Evolutionary conservation across 2,329 filamentous ascomycete genomes (phyloP).

Genomic region (Cladophialophora bantiana): DNA sequence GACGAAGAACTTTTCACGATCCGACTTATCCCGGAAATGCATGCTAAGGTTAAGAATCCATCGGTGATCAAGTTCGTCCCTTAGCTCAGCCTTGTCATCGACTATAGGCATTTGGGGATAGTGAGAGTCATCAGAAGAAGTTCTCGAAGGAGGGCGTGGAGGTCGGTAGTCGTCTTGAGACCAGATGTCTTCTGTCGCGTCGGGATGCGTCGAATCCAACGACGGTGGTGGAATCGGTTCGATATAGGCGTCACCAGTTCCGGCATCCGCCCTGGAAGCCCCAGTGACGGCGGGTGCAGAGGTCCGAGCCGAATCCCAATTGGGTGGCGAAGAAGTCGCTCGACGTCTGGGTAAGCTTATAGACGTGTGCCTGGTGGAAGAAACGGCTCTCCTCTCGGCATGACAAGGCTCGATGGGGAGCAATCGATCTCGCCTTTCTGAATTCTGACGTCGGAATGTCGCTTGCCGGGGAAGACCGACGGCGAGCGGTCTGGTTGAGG

Average conservation of each 20-base stretch:
- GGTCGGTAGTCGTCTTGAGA: slow-evolving; percentile 40
- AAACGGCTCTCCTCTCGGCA: slow-evolving; percentile 74
- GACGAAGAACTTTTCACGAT: slow-evolving; percentile 96
- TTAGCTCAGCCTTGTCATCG: slow-evolving; percentile 58
- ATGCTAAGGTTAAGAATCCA: slow-evolving; percentile 99
- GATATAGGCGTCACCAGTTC: slow-evolving; percentile 13
- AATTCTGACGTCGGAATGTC: slow-evolving; percentile 83
- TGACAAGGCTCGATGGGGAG: slow-evolving; percentile 68
- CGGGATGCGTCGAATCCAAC: slow-evolving; percentile 38
- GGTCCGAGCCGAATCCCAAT: slow-evolving; percentile 47
- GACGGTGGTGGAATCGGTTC: slow-evolving; percentile 5
- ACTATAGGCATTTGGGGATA: slow-evolving; percentile 45
- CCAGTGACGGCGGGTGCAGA: slow-evolving; percentile 44
- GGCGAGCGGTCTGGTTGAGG: slow-evolving; percentile 60
- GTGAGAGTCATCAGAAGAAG: slow-evolving; percentile 39
- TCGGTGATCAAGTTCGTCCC: slow-evolving; percentile 80
- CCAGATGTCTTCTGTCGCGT: slow-evolving; percentile 29
- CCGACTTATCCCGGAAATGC: slow-evolving; percentile 93
- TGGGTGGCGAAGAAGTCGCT: slow-evolving; percentile 51
- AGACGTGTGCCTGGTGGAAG: slow-evolving; percentile 54
- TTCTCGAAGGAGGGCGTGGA: slow-evolving; percentile 57
- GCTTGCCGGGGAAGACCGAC: slow-evolving; percentile 77
- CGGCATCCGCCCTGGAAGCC: slow-evolving; percentile 40
- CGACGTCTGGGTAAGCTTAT: slow-evolving; percentile 49
- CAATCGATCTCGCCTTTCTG: slow-evolving; percentile 77